These are phyloP conservation scores for Candida ficus DNA, from an alignment of 805 yeast genomes.

Conservation along the genomic window DNA sequence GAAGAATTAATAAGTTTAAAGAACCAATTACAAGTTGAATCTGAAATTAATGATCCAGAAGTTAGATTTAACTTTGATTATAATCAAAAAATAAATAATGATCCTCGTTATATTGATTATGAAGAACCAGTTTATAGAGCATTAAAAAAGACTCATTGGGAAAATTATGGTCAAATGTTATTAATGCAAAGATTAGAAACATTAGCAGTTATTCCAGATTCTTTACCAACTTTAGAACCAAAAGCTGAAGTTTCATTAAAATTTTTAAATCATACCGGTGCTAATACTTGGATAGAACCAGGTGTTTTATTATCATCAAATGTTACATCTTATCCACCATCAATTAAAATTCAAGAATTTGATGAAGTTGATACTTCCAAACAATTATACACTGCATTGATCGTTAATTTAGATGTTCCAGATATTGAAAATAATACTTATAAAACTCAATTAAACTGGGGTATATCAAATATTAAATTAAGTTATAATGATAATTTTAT, in stretches of 20 bases:
- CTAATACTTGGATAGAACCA: constrained; percentile 70
- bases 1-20: constrained; percentile 21
- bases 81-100: constrained; percentile 32
- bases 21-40: constrained; percentile 40
- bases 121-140: constrained; percentile 76
- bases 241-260: constrained; percentile 66
- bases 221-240: constrained; percentile 85
- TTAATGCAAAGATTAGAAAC: constrained; percentile 91
- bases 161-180: constrained; percentile 60
- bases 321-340: constrained; percentile 74
- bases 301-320: constrained; percentile 71
- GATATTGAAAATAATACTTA: constrained; percentile 64
- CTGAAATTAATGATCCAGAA: constrained; percentile 80
- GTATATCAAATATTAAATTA: constrained; percentile 61
- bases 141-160: constrained; percentile 68
- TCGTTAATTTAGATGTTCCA: constrained; percentile 92
- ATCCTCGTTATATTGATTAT: constrained; percentile 52
- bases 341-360: constrained; percentile 69
- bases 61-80: constrained; percentile 63
- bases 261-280: constrained; percentile 64
- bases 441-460: constrained; percentile 73
- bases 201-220: constrained; percentile 84
- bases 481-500: constrained; percentile 54
- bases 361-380: constrained; percentile 36
- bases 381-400: constrained; percentile 65